Base-by-base conservation (phyloP, 2,329 filamentous ascomycete species). In the Aspergillus sp. region DNA sequence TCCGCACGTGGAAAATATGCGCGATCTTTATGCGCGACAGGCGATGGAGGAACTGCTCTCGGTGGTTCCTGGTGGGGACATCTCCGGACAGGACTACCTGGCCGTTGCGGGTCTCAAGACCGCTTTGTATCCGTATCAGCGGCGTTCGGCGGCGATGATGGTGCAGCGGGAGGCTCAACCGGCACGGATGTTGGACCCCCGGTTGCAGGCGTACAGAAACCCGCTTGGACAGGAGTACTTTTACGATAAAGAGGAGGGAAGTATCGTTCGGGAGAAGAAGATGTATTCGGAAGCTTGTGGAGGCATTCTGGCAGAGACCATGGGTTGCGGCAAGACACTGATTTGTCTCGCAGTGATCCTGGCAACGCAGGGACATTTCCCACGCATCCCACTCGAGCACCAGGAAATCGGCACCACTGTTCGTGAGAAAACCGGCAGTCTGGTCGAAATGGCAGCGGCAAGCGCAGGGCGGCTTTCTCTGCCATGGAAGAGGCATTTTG, bases 321-420 rank as follows among this genome's bases (percentile, higher is more conserved):
- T 74, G 72, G 76, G 76, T 29, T 70, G 73, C 41, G 90, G 91
- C 0, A 97, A 96, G 70, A 96, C 91, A 0, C 68, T 96, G 28
- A 94, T 96, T 7, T 91, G 86, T 52, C 69, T 97, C 12, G 76
- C 84, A 5, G 69, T 88, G 2, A 82, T 96, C 35, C 72, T 94
- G 28, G 83, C 88, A 2, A 94, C 88, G 0, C 81, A 79, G 56
- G 73, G 82, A 30, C 78, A 90, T 51, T 77, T 82, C 7, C 79
- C 87, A 4, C 68, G 74, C 12, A 77, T 85, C 3, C 84, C 90
- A 2, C 75, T 81, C 3, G 63, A 83, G 45, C 26, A 36, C 34
- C 69, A 76, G 55, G 58, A 73, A 43, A 55, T 67, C 36, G 47
- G 71, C 60, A 41, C 67, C 57, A 54, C 71, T 54, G 41, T 73